phyloP scores from a whole-genome alignment of 768 basidiomycete genomes.

The Tricholoma sp. region DNA sequence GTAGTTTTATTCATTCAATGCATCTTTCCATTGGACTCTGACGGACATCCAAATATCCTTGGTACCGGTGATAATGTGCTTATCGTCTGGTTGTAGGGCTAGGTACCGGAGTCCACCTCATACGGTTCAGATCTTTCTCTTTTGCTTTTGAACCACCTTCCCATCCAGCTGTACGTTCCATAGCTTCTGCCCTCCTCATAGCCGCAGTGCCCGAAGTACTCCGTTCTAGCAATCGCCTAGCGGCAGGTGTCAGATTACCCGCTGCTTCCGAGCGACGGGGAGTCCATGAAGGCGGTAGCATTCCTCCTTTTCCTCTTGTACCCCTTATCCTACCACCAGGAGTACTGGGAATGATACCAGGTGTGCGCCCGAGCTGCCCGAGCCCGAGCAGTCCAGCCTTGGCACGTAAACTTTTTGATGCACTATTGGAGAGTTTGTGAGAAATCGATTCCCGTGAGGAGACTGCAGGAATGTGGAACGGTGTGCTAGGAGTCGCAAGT shows the following conservation, averaged over 20 bases:
- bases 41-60: background rate
- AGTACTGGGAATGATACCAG: conserved; percentile 31
- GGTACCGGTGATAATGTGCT: background rate
- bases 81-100: conserved; percentile 19
- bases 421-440: conserved; percentile 74
- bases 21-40: background rate
- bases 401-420: conserved; percentile 72
- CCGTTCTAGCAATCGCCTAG: conserved; percentile 65
- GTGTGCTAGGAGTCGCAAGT: conserved; percentile 45
- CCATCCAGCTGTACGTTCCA: conserved; percentile 57
- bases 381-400: conserved; percentile 63
- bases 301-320: conserved; percentile 40
- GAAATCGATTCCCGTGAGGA: conserved; percentile 80
- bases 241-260: conserved; percentile 85
- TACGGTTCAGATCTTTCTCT: conserved; percentile 58
- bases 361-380: conserved; percentile 26
- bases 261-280: conserved; percentile 68
- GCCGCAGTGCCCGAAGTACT: conserved; percentile 63
- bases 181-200: conserved; percentile 59
- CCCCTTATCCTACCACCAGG: conserved; percentile 15
- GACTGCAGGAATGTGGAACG: conserved; percentile 76
- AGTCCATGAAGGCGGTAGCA: conserved; percentile 79
- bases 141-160: conserved; percentile 37
- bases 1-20: background rate
- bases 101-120: conserved; percentile 81